Evolutionary conservation across 2,329 filamentous ascomycete genomes (phyloP), one percentile per base, ranked within the genome.

Genomic region (Coniochaeta sp.): DNA sequence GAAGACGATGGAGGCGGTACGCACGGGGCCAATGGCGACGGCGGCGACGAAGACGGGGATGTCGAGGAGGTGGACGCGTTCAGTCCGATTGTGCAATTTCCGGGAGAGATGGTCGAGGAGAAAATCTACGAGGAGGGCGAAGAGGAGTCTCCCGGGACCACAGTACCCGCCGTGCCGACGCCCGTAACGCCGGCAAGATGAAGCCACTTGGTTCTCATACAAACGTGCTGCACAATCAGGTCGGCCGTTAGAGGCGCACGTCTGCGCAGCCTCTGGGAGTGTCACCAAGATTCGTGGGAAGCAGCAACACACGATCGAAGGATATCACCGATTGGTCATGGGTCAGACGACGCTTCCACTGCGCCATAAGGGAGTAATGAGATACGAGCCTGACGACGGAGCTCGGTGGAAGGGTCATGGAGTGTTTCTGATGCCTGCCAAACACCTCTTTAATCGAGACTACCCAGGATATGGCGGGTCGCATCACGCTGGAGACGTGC

Each of bases 31-130:
- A 1, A 54, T 57, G 9, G 56, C 59, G 57, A 59, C 72, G 22
- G 72, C 74, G 28, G 28, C 14, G 58, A 75, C 16, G 69, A 71
- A n/a, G 77, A 78, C 24, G 76, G 81, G 32, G 80, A 82, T 2
- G 65, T 83, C 17, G 83, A 86, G 62, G 84, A 65, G 57, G 63
- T 65, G 2, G 63, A 65, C 8, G 58, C 24, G 30, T 65, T 65
- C 34, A 63, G 59, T 3, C 63, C 63, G 4, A 47, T 65, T 22
- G 62, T 63, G 7, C 42, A 60, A 2, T 60, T 62, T 0, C 63
- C 63, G 6, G 63, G 63, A 4, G 63, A 65, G 55, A 32, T 28
- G 54, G 54, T 65, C 26, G 60, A 62, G 60, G 63, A 65, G 60
- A 32, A 57, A n/a, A 62, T 65, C 24, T 58, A 62, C 17, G 63